Evolutionary conservation across 345 rosid genomes (phyloP).

Genomic region (Rhizophora mangle): DNA sequence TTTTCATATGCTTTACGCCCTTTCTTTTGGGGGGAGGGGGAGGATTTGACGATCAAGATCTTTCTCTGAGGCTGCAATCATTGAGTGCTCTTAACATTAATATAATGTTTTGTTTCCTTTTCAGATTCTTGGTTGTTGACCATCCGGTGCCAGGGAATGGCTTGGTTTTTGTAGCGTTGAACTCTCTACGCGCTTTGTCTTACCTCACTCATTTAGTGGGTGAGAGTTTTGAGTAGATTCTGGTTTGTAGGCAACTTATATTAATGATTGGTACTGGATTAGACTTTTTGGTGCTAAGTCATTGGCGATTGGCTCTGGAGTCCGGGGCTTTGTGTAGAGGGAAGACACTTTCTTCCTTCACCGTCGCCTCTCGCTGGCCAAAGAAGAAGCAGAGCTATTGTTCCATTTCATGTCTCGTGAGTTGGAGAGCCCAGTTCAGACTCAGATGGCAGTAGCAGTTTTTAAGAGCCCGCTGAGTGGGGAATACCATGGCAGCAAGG

Average conservation of each 20-base stretch:
- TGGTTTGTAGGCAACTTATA: constrained; percentile 27
- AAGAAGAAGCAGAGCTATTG: constrained; percentile 24
- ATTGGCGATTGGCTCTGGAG: constrained; percentile 36
- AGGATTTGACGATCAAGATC: background rate
- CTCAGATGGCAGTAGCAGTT: constrained; percentile 91
- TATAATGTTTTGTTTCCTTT: constrained; percentile 2
- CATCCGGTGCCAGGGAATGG: constrained; percentile 24
- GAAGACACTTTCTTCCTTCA: constrained; percentile 46
- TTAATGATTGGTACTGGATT: constrained; percentile 48
- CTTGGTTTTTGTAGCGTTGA: constrained; percentile 20
- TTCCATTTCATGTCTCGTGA: constrained; percentile 78
- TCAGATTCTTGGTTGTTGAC: constrained; percentile 25
- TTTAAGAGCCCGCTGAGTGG: constrained; percentile 72
- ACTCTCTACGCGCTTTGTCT: constrained; percentile 6
- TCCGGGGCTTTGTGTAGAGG: constrained; percentile 39
- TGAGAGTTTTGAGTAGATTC: constrained; percentile 19
- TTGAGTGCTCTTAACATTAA: background rate
- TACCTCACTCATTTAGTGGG: background rate
- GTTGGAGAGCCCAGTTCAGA: constrained; percentile 93
- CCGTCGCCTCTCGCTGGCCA: constrained; percentile 38
- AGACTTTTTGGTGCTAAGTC: constrained; percentile 12
- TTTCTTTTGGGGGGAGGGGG: background rate
- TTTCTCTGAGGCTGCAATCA: background rate
- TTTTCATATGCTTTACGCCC: background rate
- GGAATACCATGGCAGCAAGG: constrained; percentile 49